phyloP scores from a whole-genome alignment of 768 basidiomycete genomes.

The Russula ochroleuca region DNA sequence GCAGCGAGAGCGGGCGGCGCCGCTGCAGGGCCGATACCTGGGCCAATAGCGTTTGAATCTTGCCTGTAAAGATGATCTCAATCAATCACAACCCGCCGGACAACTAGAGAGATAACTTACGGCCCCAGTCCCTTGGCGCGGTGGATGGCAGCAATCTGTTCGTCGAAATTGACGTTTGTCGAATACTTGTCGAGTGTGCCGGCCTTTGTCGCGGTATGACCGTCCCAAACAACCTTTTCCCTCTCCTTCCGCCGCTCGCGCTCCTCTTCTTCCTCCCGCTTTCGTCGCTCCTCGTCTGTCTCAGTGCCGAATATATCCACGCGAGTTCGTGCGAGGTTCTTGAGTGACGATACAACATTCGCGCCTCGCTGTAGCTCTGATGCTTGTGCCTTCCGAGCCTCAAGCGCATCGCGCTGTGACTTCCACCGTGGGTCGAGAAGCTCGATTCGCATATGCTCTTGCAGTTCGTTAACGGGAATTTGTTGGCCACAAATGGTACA shows the following conservation, averaged over 20 bases:
- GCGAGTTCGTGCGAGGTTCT: constrained; percentile 90
- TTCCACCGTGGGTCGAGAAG: constrained; percentile 97
- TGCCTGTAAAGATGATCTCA: constrained; percentile 43
- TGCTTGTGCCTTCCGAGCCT: constrained; percentile 85
- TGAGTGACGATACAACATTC: constrained; percentile 90
- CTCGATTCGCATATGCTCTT: constrained; percentile 98
- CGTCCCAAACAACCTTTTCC: constrained; percentile 98
- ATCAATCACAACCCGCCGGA: constrained; percentile 3
- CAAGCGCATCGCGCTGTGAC: constrained; percentile 84
- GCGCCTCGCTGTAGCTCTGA: constrained; percentile 87
- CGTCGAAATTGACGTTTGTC: constrained; percentile 89
- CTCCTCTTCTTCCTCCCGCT: constrained; percentile 83
- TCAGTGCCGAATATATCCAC: constrained; percentile 97
- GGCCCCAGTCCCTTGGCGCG: constrained; percentile 86
- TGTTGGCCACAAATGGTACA: constrained; percentile 95
- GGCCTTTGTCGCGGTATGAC: constrained; percentile 92
- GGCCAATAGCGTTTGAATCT: constrained; percentile 76
- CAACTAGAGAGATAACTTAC: constrained; percentile 43
- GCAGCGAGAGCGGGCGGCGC: constrained; percentile 57
- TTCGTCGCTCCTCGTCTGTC: constrained; percentile 85
- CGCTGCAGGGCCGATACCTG: constrained; percentile 81
- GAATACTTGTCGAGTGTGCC: constrained; percentile 92
- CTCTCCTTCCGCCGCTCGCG: constrained; percentile 75
- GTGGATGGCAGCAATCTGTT: constrained; percentile 97
- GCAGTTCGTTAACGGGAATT: constrained; percentile 90